Evolutionary conservation across 192 early-diverging fungal genomes (phyloP), one percentile per base, ranked within the genome.

Genomic region (Entomortierella beljakovae): DNA sequence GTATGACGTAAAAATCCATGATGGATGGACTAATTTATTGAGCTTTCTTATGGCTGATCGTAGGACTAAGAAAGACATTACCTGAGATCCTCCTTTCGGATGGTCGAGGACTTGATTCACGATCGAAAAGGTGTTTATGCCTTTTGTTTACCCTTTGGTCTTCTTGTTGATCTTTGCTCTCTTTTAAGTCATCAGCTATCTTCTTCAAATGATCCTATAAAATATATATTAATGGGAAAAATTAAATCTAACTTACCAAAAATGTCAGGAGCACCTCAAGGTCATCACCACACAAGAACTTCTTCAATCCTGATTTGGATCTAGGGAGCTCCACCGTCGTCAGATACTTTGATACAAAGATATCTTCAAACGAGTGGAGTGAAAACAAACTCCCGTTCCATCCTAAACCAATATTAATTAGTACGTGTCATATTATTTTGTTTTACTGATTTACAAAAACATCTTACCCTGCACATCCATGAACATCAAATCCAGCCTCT

Each of bases 371-470:
- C 29, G 60, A 26, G 26, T 25, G 50, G 34, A 61, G 60, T 16
- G 60, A 42, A 38, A 61, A 61, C 48, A 61, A 20, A 46, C 60
- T 50, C 13, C 60, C 60, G 23, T 61, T 33, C 60, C 60, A 61
- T n/a, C 46, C 60, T 61, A n/a, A n/a, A n/a, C n/a, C n/a, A n/a
- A n/a, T n/a, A n/a, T n/a, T n/a, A n/a, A n/a, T n/a, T n/a, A n/a
- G n/a, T n/a, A n/a, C n/a, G n/a, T n/a, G 48, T 50, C 22, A 28
- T 61, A 61, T 37, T 25, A 61, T 25, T 61, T 38, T 33, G 50
- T 46, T 50, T 46, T 46, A 49, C 23, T 25, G 46, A 49, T 32
- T 49, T 37, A 50, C 26, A 49, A 29, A 13, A 29, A n/a, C 20
- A 33, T 50, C 31, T 8, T 61, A 61, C 60, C 60, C 50, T 61